Percentiles rank a stretch among this genome's conserved stretches.
phyloP scores from a whole-genome alignment of 2,329 filamentous ascomycete genomes.

The Pseudogymnoascus sp. region DNA sequence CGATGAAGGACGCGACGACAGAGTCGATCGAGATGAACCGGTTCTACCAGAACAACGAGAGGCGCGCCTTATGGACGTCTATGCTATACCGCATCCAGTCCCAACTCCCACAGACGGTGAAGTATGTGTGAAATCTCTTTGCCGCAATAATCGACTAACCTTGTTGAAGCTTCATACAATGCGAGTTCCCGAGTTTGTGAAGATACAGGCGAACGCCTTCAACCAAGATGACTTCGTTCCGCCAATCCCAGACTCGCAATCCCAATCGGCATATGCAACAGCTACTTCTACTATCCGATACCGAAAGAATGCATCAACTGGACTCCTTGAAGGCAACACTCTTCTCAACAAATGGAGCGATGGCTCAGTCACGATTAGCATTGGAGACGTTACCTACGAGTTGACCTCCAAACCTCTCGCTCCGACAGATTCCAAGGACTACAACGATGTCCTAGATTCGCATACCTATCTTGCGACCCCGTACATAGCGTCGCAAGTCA shows the following conservation, averaged over 20 bases:
- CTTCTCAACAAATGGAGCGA: constrained; percentile 73
- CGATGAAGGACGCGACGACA: constrained; percentile 57
- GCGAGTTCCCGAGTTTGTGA: constrained; percentile 66
- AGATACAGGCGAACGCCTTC: constrained; percentile 62
- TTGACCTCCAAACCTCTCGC: constrained; percentile 64
- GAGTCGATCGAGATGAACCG: constrained; percentile 35
- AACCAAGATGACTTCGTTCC: constrained; percentile 59
- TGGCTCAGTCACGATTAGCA: constrained; percentile 67
- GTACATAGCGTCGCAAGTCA: constrained; percentile 57
- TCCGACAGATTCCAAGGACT: constrained; percentile 48
- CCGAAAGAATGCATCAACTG: constrained; percentile 57
- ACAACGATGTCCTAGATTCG: constrained; percentile 61
- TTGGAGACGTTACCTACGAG: constrained; percentile 71
- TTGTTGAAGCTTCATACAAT: constrained; percentile 55
- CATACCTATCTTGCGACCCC: constrained; percentile 72
- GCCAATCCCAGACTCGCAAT: constrained; percentile 50
- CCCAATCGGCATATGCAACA: constrained; percentile 41
- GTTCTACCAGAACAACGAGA: constrained; percentile 32
- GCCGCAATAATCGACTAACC: constrained; percentile 16
- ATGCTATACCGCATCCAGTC: constrained; percentile 60
- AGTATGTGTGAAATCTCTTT: constrained; percentile 39
- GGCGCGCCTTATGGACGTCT: constrained; percentile 55
- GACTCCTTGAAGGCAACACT: constrained; percentile 66
- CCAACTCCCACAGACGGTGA: constrained; percentile 66
- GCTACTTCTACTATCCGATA: constrained; percentile 63